Conservation (phyloP, 257 asterid species). For the Lithospermum erythrorhizon region DNA sequence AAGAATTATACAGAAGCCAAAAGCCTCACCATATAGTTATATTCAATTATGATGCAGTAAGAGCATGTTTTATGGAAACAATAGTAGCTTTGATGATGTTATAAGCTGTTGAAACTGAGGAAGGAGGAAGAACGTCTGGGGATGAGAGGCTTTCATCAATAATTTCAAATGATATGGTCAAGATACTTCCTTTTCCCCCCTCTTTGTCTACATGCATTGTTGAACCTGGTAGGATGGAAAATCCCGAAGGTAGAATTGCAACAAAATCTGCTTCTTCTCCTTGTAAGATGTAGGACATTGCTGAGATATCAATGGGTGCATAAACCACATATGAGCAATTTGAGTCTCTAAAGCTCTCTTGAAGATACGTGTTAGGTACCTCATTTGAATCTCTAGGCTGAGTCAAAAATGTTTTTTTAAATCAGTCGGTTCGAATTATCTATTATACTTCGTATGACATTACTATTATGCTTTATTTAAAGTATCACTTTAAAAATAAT, state of each 20-base stretch:
- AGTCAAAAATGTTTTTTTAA: not conserved
- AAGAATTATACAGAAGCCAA: too few species aligned
- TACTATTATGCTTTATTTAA: not conserved
- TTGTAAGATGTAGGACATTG: constrained; percentile 24
- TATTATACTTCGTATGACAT: not conserved
- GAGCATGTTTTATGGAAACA: constrained; percentile 21
- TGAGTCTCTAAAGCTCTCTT: constrained; percentile 40
- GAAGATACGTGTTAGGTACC: constrained; percentile 22
- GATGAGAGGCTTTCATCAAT: constrained; percentile 26
- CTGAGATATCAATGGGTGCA: constrained; percentile 30
- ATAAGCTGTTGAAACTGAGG: constrained; percentile 20
- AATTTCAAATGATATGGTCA: constrained; percentile 33
- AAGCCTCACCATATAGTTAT: too few species aligned
- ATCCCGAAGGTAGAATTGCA: constrained; percentile 35
- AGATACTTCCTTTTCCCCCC: constrained; percentile 15
- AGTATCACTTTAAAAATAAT: not conserved
- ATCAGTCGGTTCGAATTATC: too few species aligned
- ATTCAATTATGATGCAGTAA: too few species aligned
- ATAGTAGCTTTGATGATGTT: constrained; percentile 26
- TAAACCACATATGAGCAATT: constrained; percentile 23
- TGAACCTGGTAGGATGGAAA: constrained; percentile 25
- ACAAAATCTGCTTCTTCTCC: constrained; percentile 30
- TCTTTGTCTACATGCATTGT: not conserved
- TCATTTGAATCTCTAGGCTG: constrained; percentile 17
- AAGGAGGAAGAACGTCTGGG: constrained; percentile 24